phyloP scores from a whole-genome alignment of 805 yeast genomes.

The Candida insectalens region DNA sequence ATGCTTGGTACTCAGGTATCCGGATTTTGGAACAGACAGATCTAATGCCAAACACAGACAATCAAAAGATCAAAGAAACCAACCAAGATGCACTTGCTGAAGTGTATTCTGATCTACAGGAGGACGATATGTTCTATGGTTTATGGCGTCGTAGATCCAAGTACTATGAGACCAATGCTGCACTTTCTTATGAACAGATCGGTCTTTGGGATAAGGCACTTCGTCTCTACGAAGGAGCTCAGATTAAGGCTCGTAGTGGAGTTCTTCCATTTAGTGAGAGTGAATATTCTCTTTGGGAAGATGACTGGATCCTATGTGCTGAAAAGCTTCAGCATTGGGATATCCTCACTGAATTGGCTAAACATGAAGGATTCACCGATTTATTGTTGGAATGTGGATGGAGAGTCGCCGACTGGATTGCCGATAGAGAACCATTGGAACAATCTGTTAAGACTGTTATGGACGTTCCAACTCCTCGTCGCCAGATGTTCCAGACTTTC shows the following conservation, averaged over 20 bases:
- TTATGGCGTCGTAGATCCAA: conserved; percentile 96
- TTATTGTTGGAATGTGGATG: conserved; percentile 96
- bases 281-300: conserved; percentile 96
- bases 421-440: conserved; percentile 89
- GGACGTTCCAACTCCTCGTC: conserved; percentile 97
- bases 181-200: conserved; percentile 87
- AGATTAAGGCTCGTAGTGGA: conserved; percentile 91
- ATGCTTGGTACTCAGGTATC: conserved; percentile 87
- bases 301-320: conserved; percentile 95
- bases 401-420: conserved; percentile 98
- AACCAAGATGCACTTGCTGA: conserved; percentile 88
- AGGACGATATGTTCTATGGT: conserved; percentile 96
- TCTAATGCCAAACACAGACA: conserved; percentile 35
- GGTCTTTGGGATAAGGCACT: conserved; percentile 94
- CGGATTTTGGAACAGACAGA: conserved; percentile 63
- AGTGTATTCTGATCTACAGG: conserved; percentile 78
- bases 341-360: conserved; percentile 87
- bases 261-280: conserved; percentile 91
- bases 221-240: conserved; percentile 92
- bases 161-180: conserved; percentile 86
- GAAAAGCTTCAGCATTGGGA: conserved; percentile 98
- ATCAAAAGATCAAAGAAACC: conserved; percentile 68
- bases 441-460: conserved; percentile 91
- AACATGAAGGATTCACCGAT: conserved; percentile 96
- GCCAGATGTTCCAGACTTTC: conserved; percentile 94